Conservation (phyloP, 2,329 filamentous ascomycete species). For the Fusarium sp. region DNA sequence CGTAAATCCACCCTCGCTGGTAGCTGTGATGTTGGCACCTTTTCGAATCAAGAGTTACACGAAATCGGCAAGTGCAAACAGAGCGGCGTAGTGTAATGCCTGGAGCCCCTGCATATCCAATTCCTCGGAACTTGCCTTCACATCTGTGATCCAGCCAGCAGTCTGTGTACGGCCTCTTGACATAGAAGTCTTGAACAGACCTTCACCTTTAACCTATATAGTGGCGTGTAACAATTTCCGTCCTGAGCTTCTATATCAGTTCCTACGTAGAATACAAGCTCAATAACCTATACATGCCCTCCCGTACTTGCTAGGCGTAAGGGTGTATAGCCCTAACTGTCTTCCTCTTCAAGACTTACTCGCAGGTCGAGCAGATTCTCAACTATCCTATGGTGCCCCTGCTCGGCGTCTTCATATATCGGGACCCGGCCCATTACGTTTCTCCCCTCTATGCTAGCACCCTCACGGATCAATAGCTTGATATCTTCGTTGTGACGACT, state of each 20-base stretch:
- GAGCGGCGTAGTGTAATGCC: background rate
- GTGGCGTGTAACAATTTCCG: background rate
- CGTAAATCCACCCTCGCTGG: rapidly evolving
- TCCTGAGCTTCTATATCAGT: background rate
- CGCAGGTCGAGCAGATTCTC: background rate
- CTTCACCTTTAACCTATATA: background rate
- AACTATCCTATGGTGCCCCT: background rate
- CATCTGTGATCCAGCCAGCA: background rate
- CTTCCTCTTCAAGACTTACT: background rate
- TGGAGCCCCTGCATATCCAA: background rate
- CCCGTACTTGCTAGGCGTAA: background rate
- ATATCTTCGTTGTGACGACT: background rate
- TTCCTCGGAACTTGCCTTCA: background rate
- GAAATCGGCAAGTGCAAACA: background rate
- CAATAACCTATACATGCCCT: background rate
- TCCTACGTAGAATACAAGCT: background rate
- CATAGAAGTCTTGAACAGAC: background rate
- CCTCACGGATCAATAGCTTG: background rate
- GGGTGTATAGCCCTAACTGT: background rate
- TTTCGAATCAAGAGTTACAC: background rate
- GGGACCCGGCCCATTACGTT: background rate
- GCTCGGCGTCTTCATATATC: background rate
- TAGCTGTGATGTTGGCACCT: background rate
- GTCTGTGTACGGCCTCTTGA: background rate
- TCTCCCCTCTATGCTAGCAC: background rate